Evolutionary conservation across 148 eudicot genomes (phyloP).

Genomic region (Salicornia ramosissima): DNA sequence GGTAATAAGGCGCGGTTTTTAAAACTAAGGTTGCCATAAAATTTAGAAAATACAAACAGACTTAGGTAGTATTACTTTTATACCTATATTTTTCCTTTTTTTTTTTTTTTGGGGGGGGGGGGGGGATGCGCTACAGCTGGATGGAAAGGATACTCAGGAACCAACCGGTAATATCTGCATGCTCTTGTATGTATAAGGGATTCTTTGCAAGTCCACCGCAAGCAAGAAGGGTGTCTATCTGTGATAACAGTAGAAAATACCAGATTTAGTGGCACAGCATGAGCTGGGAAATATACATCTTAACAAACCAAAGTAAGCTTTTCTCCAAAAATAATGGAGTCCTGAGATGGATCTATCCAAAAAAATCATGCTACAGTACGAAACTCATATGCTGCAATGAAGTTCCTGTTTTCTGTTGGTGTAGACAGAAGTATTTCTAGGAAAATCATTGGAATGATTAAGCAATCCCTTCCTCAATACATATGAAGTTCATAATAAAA

Average conservation of each 20-base stretch:
- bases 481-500: not conserved
- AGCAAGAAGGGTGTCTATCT: constrained; percentile 92
- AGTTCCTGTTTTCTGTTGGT: not conserved
- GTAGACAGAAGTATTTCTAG: not conserved
- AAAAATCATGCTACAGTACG: not conserved
- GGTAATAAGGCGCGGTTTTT: too few relatives aligned
- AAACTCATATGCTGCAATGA: not conserved
- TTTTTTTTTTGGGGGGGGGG: not conserved
- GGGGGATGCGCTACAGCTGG: too few relatives aligned
- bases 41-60: too few relatives aligned
- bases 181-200: constrained; percentile 84
- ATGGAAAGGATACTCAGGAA: constrained; percentile 26
- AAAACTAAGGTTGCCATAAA: too few relatives aligned
- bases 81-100: too few relatives aligned
- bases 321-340: not conserved
- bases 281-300: not conserved
- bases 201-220: constrained; percentile 97
- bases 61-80: too few relatives aligned
- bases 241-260: constrained; percentile 17
- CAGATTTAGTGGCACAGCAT: constrained; percentile 3
- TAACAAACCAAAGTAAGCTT: not conserved
- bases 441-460: too few relatives aligned
- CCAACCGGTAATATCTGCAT: constrained; percentile 92
- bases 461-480: too few relatives aligned
- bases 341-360: not conserved